A percentile compares a stretch with the other conserved stretches of the same genome.
Evolutionary conservation across 2,329 filamentous ascomycete genomes (phyloP).

Genomic region (Aspergillus ibericus): DNA sequence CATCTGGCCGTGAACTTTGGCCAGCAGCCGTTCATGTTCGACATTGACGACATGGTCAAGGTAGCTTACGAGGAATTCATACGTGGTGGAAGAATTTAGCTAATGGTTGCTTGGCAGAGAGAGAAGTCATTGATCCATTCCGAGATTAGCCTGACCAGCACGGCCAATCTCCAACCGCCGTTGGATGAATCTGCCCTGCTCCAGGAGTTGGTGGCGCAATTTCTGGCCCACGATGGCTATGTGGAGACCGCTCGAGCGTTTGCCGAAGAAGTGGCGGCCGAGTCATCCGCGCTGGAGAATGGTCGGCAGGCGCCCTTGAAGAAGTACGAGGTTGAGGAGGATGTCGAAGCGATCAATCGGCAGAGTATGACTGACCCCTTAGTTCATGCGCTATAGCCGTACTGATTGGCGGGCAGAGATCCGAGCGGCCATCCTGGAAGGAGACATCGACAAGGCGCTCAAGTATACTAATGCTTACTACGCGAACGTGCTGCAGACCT

Average conservation of each 20-base stretch:
- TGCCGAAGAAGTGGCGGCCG: conserved; percentile 72
- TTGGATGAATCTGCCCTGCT: conserved; percentile 75
- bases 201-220: conserved; percentile 81
- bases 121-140: conserved; percentile 61
- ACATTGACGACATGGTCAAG: conserved; percentile 84
- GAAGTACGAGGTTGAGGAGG: conserved; percentile 70
- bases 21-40: conserved; percentile 76
- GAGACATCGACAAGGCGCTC: conserved; percentile 88
- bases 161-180: conserved; percentile 61
- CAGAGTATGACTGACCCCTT: conserved; percentile 64
- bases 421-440: conserved; percentile 80
- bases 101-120: conserved; percentile 45
- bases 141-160: conserved; percentile 61
- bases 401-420: conserved; percentile 61
- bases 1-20: conserved; percentile 64
- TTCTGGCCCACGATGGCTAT: conserved; percentile 91
- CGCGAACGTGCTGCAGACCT: conserved; percentile 73
- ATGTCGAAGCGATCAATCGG: conserved; percentile 80
- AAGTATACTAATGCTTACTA: conserved; percentile 78
- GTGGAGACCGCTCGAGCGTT: conserved; percentile 90
- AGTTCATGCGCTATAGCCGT: neutral
- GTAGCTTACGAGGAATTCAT: conserved; percentile 43
- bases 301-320: conserved; percentile 54
- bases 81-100: neutral
- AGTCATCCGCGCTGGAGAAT: conserved; percentile 68